These are phyloP conservation scores for Pseudocercospora musae DNA, from an alignment of 2,329 filamentous ascomycete species.

Conservation along the genomic window DNA sequence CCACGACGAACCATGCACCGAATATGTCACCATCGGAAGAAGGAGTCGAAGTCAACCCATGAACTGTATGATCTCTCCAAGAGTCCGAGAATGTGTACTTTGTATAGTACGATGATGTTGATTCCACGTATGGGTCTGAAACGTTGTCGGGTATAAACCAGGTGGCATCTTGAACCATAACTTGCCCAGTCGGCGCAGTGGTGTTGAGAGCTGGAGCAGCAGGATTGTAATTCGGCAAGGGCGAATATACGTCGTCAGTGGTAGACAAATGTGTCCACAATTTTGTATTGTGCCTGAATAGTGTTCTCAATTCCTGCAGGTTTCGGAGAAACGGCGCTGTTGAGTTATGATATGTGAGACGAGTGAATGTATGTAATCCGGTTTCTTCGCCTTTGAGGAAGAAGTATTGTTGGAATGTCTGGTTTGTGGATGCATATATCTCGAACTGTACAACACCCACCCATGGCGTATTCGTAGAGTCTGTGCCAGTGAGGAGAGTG, in stretches of 20 bases:
- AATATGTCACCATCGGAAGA: constrained; percentile 52
- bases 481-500: constrained; percentile 51
- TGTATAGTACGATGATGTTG: constrained; percentile 61
- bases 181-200: constrained; percentile 22
- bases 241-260: constrained; percentile 54
- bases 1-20: constrained; percentile 63
- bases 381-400: constrained; percentile 62
- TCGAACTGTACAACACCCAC: constrained; percentile 60
- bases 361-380: constrained; percentile 59
- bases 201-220: constrained; percentile 39
- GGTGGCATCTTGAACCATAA: constrained; percentile 59
- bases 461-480: constrained; percentile 52
- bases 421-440: constrained; percentile 56
- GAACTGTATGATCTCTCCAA: constrained; percentile 58
- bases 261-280: constrained; percentile 64
- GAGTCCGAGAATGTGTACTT: constrained; percentile 62
- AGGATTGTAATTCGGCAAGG: constrained; percentile 47
- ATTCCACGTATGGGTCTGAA: constrained; percentile 52
- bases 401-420: constrained; percentile 63
- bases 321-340: constrained; percentile 56
- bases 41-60: constrained; percentile 50
- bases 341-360: constrained; percentile 59
- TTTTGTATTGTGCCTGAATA: constrained; percentile 58
- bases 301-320: constrained; percentile 59
- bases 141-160: constrained; percentile 56